Evolutionary conservation across 768 basidiomycete species (phyloP), one percentile per base, ranked within the genome.

Genomic region (Tubosaeta sp.): DNA sequence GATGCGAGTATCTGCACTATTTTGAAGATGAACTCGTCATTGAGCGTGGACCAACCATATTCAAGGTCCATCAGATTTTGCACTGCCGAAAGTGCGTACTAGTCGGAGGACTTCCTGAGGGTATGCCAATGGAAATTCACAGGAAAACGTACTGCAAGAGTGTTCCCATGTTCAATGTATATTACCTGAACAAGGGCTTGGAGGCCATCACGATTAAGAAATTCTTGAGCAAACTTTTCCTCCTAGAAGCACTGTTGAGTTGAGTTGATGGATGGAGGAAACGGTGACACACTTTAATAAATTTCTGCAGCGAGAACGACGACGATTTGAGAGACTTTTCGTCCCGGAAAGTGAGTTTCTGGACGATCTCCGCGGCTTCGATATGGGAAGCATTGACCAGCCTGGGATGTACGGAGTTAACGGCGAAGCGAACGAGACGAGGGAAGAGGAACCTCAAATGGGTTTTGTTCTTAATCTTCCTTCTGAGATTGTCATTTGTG

Each of bases 51-150:
- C 90, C 89, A 94, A 42, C 91, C 91, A 55, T 87, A 83, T 43
- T 90, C 85, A 22, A 88, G 74, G 57, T 94, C 90, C 86, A 95
- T 89, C 27, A 94, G 67, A 64, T 90, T 89, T 69, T 93, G 89
- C 80, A 93, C 83, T 3, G 87, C 85, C 5, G 85, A 82, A 34
- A 95, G 75, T 9, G 90, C 89, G 57, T 94, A 94, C 90, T 93
- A 51, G 57, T 39, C 16, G 42, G 43, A 44, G 43, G 38, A 43
- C 42, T 34, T 39, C 11, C 46, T 59, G 54, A 65, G 52, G 39
- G 6, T 29, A 54, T 25, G 3, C 29, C 16, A 32, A 6, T 6
- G 33, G 8, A 33, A 39, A 46, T 33, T 26, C 27, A 26, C 37
- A 31, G 17, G 0, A 19, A 33, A 29, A 75, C 77, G 64, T 58